Conservation (phyloP, 1,284 basidiomycete genomes). For the Ganoderma resinaceum region DNA sequence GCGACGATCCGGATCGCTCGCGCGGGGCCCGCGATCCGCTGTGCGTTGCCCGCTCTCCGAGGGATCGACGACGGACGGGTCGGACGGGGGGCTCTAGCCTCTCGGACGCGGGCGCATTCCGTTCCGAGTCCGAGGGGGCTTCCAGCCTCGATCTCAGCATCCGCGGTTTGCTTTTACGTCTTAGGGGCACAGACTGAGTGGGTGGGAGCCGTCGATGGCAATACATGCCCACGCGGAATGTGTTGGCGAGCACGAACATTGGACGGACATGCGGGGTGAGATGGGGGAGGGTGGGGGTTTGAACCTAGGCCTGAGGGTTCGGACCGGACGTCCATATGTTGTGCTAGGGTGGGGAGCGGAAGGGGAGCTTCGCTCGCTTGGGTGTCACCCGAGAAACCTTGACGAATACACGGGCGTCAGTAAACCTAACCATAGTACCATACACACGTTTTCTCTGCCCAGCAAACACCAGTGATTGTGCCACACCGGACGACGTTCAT, state of each 20-base stretch:
- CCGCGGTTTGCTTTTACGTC: not conserved
- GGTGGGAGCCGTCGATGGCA: not conserved
- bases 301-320: not conserved
- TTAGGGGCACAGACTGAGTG: not conserved
- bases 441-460: not conserved
- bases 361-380: not conserved
- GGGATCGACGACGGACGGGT: constrained; percentile 1
- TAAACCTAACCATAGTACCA: not conserved
- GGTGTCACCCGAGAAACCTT: not conserved
- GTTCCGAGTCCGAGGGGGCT: constrained; percentile 2
- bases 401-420: not conserved
- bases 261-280: not conserved
- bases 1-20: constrained; percentile 5
- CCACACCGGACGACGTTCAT: not conserved
- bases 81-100: not conserved
- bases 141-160: not conserved
- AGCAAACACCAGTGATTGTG: not conserved
- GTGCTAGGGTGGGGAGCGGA: not conserved
- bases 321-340: not conserved
- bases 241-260: not conserved
- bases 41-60: not conserved
- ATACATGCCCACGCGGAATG: not conserved
- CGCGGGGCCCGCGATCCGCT: no score
- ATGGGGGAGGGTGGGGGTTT: not conserved
- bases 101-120: not conserved